Evolutionary conservation across 306 rosid genomes (phyloP), one percentile per base, ranked within the genome.

Genomic region (Senna siamea): DNA sequence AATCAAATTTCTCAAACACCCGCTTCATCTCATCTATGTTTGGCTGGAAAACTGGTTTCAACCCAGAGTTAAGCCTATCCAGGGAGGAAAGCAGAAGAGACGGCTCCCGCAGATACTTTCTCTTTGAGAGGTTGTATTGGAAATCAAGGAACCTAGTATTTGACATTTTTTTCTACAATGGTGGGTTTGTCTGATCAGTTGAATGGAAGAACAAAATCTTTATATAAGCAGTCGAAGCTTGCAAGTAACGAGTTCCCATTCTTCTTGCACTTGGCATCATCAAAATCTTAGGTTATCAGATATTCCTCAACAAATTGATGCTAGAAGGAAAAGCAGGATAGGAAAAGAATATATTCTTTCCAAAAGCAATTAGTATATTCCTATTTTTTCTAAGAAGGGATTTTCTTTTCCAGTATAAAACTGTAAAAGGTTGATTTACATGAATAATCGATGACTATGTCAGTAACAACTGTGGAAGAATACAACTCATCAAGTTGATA

Each of bases 1-100:
- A 19, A 76, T 94, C 96, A 60, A 92, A 89, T 61, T 81, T 89
- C 11, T 94, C 90, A 80, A 89, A 88, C 15, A 94, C 96, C 58
- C 48, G 75, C 86, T 82, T 94, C 91, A 92, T 87, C 89, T 92
- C 96, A 23, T 85, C 85, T 40, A 3, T 9, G 53, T 82, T 84
- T 20, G 99, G 95, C 87, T 85, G 89, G 68, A 80, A 75, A 51
- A 73, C 7, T 7, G 65, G 69, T 17, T 57, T 78, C 38, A 79
- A 22, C 41, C 81, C 85, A 2, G 96, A 91, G 81, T 78, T 78
- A 57, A 85, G 96, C 47, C 85, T 85, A 69, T 90, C 89, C 17
- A 43, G 30, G 47, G 77, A 78, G 53, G 47, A 88, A 28, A 88
- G 81, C 52, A 89, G 6, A 0, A 86, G 84, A 1, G 91, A 81